Base-by-base conservation (phyloP, 2,329 filamentous ascomycete species). In the Exophiala phaeomuriformis region DNA sequence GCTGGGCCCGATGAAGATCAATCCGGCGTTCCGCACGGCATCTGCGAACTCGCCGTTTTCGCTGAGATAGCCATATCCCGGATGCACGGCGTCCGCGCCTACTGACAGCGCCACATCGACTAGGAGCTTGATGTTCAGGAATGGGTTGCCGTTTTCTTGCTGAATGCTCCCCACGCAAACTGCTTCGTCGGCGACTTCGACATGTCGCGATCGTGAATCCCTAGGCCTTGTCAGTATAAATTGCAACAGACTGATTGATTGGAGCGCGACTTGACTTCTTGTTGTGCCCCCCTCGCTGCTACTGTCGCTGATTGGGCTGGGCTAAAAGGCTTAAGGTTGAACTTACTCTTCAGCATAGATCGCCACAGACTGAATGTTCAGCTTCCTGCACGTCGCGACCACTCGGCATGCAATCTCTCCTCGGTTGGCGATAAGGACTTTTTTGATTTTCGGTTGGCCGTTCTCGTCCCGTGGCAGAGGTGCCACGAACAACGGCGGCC, bases 31-130 rank as follows among this genome's bases (percentile, higher is more conserved):
- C 1, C 58, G 57, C 1, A 67, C 61, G 1, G 52, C 48, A n/a
- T 58, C 47, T 2, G 67, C 67, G 33, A 70, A 70, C 0, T 61
- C 56, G 8, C 64, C 61, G 49, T 70, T 68, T 49, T 71, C 69
- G 31, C 62, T 64, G 8, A 70, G 59, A 50, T 64, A 69, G 32
- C 68, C 68, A 57, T 70, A 70, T 5, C 68, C 68, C 1, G 68
- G 68, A 47, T 65, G 63, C 3, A 70, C 56, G 2, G 67, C 65
- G 27, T 69, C 60, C 1, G 62, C 64, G 2, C 57, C 51, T 1
- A 46, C 54, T 19, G 56, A 53, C 27, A 56, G 32, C 2, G 66
- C 68, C 9, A 62, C 60, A 6, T 60, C 53, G 5, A 69, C 56
- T 3, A 70, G 59, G 2, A 63, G 53, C 1, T 64, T 55, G 19